Conservation (phyloP, 164 flowering plant species). For the Stephania japonica region DNA sequence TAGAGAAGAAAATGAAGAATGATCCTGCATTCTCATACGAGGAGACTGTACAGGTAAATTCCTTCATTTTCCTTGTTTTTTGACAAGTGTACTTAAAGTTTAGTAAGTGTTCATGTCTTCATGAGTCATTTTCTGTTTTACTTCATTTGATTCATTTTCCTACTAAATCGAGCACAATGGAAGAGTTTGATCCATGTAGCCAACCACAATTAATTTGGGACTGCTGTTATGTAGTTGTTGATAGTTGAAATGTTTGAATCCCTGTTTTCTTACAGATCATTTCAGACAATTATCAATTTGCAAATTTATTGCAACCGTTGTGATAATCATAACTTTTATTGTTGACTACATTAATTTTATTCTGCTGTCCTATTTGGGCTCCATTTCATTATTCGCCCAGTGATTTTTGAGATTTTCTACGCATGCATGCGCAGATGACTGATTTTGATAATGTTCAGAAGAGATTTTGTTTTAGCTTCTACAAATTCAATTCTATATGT, state of each 20-base stretch:
- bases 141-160: not conserved
- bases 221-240: no score
- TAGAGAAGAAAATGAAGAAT: conserved; percentile 97
- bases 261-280: not conserved
- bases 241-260: not conserved
- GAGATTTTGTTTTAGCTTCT: not conserved
- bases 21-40: conserved; percentile 81
- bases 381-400: not conserved
- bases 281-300: not conserved
- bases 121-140: not conserved
- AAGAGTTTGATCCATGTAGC: no score
- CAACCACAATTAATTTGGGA: no score
- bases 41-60: conserved; percentile 88
- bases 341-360: not conserved
- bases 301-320: not conserved
- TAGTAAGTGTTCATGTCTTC: not conserved
- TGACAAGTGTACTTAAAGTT: not conserved
- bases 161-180: no score
- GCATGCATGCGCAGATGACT: no score
- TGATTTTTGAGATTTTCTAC: not conserved
- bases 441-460: not conserved
- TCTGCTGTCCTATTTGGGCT: not conserved
- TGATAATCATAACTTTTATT: no score
- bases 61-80: not conserved
- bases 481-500: not conserved